phyloP scores from a whole-genome alignment of 78 protist genomes.

The Guillardia theta region DNA sequence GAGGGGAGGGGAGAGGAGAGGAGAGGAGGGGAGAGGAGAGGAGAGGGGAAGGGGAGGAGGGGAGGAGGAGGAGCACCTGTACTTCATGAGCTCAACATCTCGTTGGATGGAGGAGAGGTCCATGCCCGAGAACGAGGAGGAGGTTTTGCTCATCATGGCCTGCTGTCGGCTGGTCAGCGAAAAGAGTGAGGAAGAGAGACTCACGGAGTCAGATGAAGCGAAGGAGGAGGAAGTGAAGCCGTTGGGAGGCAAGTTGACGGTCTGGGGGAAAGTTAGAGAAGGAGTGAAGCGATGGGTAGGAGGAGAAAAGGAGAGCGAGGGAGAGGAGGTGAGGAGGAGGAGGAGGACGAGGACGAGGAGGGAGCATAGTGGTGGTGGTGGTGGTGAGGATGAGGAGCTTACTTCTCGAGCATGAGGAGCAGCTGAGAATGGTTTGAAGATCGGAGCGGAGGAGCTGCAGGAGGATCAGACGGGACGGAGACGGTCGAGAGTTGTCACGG shows the following conservation, averaged over 20 bases:
- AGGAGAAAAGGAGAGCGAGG: background rate
- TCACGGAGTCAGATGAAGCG: background rate
- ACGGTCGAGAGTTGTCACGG: too few relatives aligned
- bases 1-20: too few relatives aligned
- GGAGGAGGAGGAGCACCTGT: too few relatives aligned
- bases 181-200: background rate
- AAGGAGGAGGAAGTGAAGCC: background rate
- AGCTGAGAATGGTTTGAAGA: too few relatives aligned
- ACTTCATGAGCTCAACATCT: background rate
- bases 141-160: background rate
- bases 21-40: too few relatives aligned
- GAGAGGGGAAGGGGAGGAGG: too few relatives aligned
- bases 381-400: background rate
- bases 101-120: background rate
- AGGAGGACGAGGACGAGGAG: background rate
- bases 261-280: background rate
- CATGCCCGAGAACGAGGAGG: background rate
- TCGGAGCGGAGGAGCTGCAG: too few relatives aligned
- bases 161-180: background rate
- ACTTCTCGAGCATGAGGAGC: too few relatives aligned
- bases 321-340: background rate
- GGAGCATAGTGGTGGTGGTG: background rate
- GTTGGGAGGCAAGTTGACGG: background rate
- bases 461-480: too few relatives aligned
- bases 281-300: background rate